Percentiles rank a stretch among this genome's conserved stretches.
These are phyloP conservation scores for Chaetothyriales sp. DNA, from an alignment of 2,329 filamentous ascomycete genomes.

Conservation along the genomic window DNA sequence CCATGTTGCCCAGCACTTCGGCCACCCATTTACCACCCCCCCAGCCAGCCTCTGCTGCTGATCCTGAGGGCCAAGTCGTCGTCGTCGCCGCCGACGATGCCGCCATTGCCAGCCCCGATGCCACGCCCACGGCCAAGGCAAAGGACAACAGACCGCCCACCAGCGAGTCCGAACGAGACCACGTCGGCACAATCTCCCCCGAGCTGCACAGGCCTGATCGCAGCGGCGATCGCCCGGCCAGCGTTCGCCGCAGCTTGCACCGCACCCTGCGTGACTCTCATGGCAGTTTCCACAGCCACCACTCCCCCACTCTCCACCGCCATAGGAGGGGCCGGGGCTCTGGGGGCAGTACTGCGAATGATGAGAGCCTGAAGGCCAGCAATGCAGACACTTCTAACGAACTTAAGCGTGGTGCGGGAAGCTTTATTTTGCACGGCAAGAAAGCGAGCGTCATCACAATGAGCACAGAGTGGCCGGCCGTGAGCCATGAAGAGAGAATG, in stretches of 20 bases:
- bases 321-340: conserved; percentile 67
- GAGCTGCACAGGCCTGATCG: conserved; percentile 31
- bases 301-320: conserved; percentile 49
- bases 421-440: conserved; percentile 94
- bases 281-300: conserved; percentile 39
- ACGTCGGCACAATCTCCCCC: conserved; percentile 26
- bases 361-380: conserved; percentile 36
- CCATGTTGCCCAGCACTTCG: conserved; percentile 24
- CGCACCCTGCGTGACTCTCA: conserved; percentile 73
- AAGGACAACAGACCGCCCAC: conserved; percentile 28
- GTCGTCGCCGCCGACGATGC: conserved; percentile 56
- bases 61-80: conserved; percentile 53
- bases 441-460: conserved; percentile 97
- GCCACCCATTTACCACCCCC: conserved; percentile 21
- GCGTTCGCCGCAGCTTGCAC: conserved; percentile 73
- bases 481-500: conserved; percentile 59
- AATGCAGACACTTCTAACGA: conserved; percentile 45
- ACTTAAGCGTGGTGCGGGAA: conserved; percentile 65
- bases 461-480: conserved; percentile 72
- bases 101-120: conserved; percentile 44
- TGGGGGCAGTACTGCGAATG: conserved; percentile 42
- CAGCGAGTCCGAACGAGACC: conserved; percentile 31
- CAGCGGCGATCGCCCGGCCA: conserved; percentile 42
- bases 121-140: conserved; percentile 24
- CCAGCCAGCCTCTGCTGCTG: conserved; percentile 19